Base-by-base conservation (phyloP, 139 green algal species). In the Dunaliella primolecta region DNA sequence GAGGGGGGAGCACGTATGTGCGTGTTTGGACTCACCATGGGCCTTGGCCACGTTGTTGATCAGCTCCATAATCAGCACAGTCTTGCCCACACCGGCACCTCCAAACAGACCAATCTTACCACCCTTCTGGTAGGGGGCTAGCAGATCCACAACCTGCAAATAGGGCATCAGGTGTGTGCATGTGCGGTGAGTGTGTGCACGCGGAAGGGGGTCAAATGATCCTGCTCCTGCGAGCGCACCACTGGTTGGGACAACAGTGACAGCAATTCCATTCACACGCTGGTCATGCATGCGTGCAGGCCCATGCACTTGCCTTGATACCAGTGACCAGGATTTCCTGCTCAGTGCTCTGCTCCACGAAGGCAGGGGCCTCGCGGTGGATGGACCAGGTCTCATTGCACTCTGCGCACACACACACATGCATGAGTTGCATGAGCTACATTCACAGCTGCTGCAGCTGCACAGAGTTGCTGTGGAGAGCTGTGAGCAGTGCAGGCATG, bases 31-130 rank as follows among this genome's bases (percentile, higher is more conserved):
- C 93, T 46, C 87, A 98, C 97, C 97, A 90, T 99, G 97, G 30
- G 88, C 97, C 93, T 99, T 99, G 84, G 97, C 97, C 70, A 99
- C 94, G 91, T 99, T 99, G 93, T 99, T 99, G 91, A 99, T 99
- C 34, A 99, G 97, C 94, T 99, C 97, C 97, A 99, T 99, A 84
- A 99, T 99, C 23, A 99, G 94, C 92, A 99, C 97, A 0, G 97
- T 99, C 95, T 99, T 99, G 85, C 97, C 97, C 11, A 99, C 97
- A 86, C 97, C 97, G 32, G 97, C 97, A 85, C 97, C 97, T 29
- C 97, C 97, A 83, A 99, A 99, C 36, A 99, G 94, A 31, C 97
- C 97, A 90, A 99, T 99, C 94, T 99, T 99, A 78, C 97, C 97
- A 90, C 97, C 97, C 83, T 95, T 92, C 91, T 99, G 97, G 92